phyloP scores from a whole-genome alignment of 2,329 filamentous ascomycete genomes.

The Xylaria sp. region DNA sequence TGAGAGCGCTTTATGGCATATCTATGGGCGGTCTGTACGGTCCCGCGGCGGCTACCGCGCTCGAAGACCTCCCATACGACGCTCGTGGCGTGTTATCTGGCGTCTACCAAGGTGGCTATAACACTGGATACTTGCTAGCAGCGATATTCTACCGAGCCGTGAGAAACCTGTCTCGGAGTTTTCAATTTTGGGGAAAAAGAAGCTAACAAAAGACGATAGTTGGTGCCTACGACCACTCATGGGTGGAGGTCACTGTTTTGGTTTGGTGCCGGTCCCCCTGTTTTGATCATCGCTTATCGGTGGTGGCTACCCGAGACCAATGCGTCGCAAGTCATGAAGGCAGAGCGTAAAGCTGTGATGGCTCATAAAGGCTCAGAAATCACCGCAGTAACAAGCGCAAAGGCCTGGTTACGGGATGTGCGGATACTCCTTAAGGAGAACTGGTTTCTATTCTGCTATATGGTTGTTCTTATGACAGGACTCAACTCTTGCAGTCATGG shows the following conservation, averaged over 20 bases:
- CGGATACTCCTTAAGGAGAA: slow-evolving; percentile 29
- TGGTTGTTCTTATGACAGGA: slow-evolving; percentile 38
- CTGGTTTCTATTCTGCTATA: slow-evolving; percentile 39
- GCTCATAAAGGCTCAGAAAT: slow-evolving; percentile 5
- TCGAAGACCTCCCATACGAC: slow-evolving; percentile 39
- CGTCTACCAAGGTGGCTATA: slow-evolving; percentile 33
- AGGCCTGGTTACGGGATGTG: slow-evolving; percentile 34
- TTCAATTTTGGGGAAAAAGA: too few species aligned
- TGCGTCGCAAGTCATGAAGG: slow-evolving; percentile 37
- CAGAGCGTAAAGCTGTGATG: slow-evolving; percentile 25
- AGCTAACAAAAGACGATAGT: slow-evolving; percentile 30
- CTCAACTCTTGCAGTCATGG: slow-evolving; percentile 37
- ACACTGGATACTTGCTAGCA: slow-evolving; percentile 32
- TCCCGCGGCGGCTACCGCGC: slow-evolving; percentile 37
- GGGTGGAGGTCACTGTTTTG: slow-evolving; percentile 40
- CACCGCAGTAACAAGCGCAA: slow-evolving; percentile 16
- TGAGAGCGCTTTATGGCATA: slow-evolving; percentile 38
- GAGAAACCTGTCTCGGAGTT: not conserved
- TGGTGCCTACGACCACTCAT: slow-evolving; percentile 36
- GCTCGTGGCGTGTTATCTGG: slow-evolving; percentile 37
- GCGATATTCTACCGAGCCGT: slow-evolving; percentile 40
- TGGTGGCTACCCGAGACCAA: slow-evolving; percentile 41
- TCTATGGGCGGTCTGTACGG: slow-evolving; percentile 40
- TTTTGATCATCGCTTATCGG: slow-evolving; percentile 38
- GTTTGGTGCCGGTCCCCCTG: slow-evolving; percentile 37